Conservation (phyloP, 2,329 filamentous ascomycete genomes). For the Diaporthe vaccinii region DNA sequence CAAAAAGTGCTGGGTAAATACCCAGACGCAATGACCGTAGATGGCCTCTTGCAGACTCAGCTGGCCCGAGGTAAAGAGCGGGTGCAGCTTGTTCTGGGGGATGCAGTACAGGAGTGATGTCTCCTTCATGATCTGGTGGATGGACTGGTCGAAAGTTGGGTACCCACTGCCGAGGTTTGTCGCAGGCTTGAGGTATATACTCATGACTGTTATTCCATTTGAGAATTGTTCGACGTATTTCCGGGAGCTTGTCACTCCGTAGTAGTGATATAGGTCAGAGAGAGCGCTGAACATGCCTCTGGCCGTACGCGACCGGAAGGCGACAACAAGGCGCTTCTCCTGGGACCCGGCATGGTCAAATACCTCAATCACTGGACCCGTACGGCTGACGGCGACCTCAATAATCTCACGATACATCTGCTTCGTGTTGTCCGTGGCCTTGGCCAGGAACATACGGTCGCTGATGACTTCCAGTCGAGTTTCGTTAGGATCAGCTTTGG, state of each 20-base stretch:
- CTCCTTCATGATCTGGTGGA: slow-evolving; percentile 99
- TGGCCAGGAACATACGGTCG: slow-evolving; percentile 93
- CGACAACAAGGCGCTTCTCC: slow-evolving; percentile 95
- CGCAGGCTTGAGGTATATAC: slow-evolving; percentile 88
- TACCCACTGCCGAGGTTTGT: slow-evolving; percentile 67
- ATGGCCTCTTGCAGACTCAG: slow-evolving; percentile 96
- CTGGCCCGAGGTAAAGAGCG: slow-evolving; percentile 85
- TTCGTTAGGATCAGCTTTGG: slow-evolving; percentile 81
- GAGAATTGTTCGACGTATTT: slow-evolving; percentile 99
- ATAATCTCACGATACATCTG: slow-evolving; percentile 96
- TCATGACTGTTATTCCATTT: slow-evolving; percentile 98
- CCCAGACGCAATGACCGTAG: slow-evolving; percentile 97
- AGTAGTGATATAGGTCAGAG: slow-evolving; percentile 98
- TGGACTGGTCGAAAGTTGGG: slow-evolving; percentile 92
- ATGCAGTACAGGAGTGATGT: slow-evolving; percentile 97
- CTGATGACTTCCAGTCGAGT: slow-evolving; percentile 92
- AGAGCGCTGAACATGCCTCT: slow-evolving; percentile 94
- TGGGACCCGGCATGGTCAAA: slow-evolving; percentile 93
- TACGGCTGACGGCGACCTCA: slow-evolving; percentile 83
- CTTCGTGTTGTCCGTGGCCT: slow-evolving; percentile 96
- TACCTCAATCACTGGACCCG: slow-evolving; percentile 96
- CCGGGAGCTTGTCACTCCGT: slow-evolving; percentile 93
- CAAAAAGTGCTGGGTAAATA: slow-evolving; percentile 97
- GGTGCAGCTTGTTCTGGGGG: slow-evolving; percentile 95
- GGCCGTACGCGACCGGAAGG: slow-evolving; percentile 93